Evolutionary conservation across 768 basidiomycete species (phyloP), one percentile per base, ranked within the genome.

Genomic region (Favolaschia claudopus): DNA sequence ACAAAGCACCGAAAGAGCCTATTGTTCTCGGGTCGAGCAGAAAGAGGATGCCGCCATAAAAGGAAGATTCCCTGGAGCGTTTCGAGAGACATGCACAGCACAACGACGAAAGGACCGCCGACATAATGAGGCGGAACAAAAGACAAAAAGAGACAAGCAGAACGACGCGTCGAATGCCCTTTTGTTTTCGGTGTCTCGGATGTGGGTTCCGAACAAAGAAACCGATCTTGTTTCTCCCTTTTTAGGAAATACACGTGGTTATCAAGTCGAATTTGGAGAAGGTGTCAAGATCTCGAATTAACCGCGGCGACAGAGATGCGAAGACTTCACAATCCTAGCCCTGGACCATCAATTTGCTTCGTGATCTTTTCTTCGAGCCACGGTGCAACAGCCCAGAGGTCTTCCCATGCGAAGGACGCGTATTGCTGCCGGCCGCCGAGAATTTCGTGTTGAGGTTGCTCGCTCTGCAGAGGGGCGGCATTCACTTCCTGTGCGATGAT

Each of bases 331-430:
- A 83, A 80, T 31, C 91, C 91, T 36, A 93, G 76, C n/a, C 91
- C 89, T 46, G 83, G 80, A 1, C 92, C 92, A 55, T 86, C 79
- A 59, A 93, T 87, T 67, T 78, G 82, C 67, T 79, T 86, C 28
- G 85, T 82, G 55, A 91, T 80, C 53, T 77, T 77, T 50, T 86
- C 83, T 55, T 87, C 82, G 77, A 93, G 82, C 92, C 92, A 93
- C 4, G 91, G 92, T 34, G 92, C 89, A 55, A 93, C 84, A 29
- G 85, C 80, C 69, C 80, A 79, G 34, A 94, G 73, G 69, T 93
- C 92, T 19, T 76, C 74, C 85, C 86, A 89, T 0, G 80, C 82
- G 58, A 93, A 86, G 12, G 90, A 91, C 7, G 84, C 85, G 69
- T 87, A 93, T 45, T 87, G 89, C 17, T 76, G 77, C 37, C 85